phyloP scores from a whole-genome alignment of 1,284 basidiomycete genomes.

The Boletus albobrunnescens region DNA sequence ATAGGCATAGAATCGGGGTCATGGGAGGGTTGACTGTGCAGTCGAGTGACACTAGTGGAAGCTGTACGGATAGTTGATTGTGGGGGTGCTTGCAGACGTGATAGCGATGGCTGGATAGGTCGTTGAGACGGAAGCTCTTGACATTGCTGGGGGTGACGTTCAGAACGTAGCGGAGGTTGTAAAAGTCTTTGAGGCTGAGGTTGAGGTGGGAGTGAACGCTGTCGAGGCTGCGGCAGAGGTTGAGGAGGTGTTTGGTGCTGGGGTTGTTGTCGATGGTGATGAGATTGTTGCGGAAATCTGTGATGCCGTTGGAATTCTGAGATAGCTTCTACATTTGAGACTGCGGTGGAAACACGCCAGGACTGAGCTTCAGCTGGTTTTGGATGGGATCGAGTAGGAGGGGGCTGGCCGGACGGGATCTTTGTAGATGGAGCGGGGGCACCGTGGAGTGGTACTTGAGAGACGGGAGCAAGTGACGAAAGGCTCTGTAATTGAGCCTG shows the following conservation, averaged over 20 bases:
- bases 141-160: slow-evolving; percentile 3
- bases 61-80: neutral
- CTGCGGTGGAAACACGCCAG: neutral
- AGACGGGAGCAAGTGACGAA: neutral
- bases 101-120: neutral
- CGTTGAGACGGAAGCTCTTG: slow-evolving; percentile 3
- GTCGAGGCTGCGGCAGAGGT: slow-evolving; percentile 1
- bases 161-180: neutral
- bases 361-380: slow-evolving; percentile 1
- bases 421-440: neutral
- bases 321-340: neutral
- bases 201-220: slow-evolving; percentile 1
- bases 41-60: slow-evolving; percentile 3
- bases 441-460: slow-evolving; percentile 5
- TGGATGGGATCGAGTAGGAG: neutral
- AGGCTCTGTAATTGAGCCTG: slow-evolving; percentile 5
- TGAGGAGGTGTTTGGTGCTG: slow-evolving; percentile 5
- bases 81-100: neutral
- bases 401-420: neutral
- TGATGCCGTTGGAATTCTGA: slow-evolving; percentile 1
- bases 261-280: neutral
- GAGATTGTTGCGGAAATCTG: slow-evolving; percentile 4
- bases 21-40: slow-evolving; percentile 3
- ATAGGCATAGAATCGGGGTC: neutral
- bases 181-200: neutral